Base-by-base conservation (phyloP, 2,329 filamentous ascomycete genomes). In the Elsinoe necatrix region DNA sequence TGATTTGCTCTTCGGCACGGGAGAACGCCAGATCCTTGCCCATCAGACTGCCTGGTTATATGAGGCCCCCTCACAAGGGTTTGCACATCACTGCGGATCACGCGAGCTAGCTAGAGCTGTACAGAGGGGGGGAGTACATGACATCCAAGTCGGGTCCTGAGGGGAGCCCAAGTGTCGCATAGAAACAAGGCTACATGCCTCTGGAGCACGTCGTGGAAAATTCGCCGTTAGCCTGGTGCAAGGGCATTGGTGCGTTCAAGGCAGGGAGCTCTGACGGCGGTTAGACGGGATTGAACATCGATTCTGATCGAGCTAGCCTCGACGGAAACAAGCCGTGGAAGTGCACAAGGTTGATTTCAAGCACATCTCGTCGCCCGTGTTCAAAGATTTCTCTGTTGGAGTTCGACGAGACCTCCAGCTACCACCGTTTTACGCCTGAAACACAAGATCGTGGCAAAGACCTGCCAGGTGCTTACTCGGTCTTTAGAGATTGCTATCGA, bases 1-100 rank as follows among this genome's bases (percentile, higher is more conserved):
- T 52, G 29, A 52, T 52, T 52, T 52, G 48, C 48, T 52, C 48
- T 35, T 52, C 34, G 29, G 48, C 41, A 39, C 48, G 48, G 29
- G 48, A 25, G 29, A 37, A 31, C 20, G 31, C 29, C 31, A 39
- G 25, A 52, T 39, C 48, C 48, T 37, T 52, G 48, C 20, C 31
- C 31, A 39, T 37, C 34, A 35, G 18, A 25, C 14, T 39, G 48
- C 12, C 21, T 43, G 39, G 18, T 12, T 4, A 21, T n/a, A 39
- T 35, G 29, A 37, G 31, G 43, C 21, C 48, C 29, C 20, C 48
- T 39, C 48, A 35, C 29, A 7, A 39, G 18, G 31, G 29, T 25
- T 21, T 39, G 12, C 16, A 35, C 29, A 35, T 16, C 31, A 39
- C 29, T 39, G 25, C 48, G 48, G 29, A 16, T 35, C 48, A 52